Evolutionary conservation across 768 basidiomycete genomes (phyloP).

Genomic region (Pleurotus citrinopileatus): DNA sequence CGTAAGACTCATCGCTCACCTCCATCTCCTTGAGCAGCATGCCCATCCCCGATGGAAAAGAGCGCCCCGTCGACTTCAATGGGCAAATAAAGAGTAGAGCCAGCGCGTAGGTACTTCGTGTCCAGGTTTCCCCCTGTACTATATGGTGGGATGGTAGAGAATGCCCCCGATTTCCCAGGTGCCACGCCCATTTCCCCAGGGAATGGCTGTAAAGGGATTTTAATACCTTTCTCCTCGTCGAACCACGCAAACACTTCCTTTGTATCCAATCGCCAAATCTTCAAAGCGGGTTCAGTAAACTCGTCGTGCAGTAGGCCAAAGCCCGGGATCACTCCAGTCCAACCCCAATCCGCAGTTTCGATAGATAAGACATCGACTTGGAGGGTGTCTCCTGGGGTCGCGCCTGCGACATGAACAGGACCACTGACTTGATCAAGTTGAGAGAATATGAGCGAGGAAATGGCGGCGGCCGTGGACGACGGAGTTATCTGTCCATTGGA

Average conservation of each 20-base stretch:
- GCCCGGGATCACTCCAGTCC: slow-evolving; percentile 57
- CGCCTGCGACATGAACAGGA: slow-evolving; percentile 51
- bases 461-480: slow-evolving; percentile 30
- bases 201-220: slow-evolving; percentile 53
- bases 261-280: slow-evolving; percentile 49
- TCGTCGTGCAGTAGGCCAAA: slow-evolving; percentile 60
- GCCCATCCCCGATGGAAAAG: slow-evolving; percentile 67
- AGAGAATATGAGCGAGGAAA: slow-evolving; percentile 41
- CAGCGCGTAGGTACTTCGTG: slow-evolving; percentile 52
- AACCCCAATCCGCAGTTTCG: slow-evolving; percentile 56
- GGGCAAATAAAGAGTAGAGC: slow-evolving; percentile 56
- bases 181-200: slow-evolving; percentile 67
- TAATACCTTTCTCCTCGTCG: slow-evolving; percentile 43
- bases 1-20: slow-evolving; percentile 30
- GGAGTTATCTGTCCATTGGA: slow-evolving; percentile 58
- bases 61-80: slow-evolving; percentile 58
- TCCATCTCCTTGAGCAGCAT: slow-evolving; percentile 67
- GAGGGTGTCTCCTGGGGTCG: slow-evolving; percentile 54
- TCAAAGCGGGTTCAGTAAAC: slow-evolving; percentile 47
- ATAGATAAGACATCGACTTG: slow-evolving; percentile 57
- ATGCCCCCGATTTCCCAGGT: slow-evolving; percentile 43
- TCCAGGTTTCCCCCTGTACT: slow-evolving; percentile 61
- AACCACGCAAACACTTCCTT: slow-evolving; percentile 46
- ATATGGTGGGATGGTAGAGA: slow-evolving; percentile 64
- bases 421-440: slow-evolving; percentile 60